Evolutionary conservation across 2,329 filamentous ascomycete genomes (phyloP), one percentile per base, ranked within the genome.

Genomic region (Penicillium palitans): DNA sequence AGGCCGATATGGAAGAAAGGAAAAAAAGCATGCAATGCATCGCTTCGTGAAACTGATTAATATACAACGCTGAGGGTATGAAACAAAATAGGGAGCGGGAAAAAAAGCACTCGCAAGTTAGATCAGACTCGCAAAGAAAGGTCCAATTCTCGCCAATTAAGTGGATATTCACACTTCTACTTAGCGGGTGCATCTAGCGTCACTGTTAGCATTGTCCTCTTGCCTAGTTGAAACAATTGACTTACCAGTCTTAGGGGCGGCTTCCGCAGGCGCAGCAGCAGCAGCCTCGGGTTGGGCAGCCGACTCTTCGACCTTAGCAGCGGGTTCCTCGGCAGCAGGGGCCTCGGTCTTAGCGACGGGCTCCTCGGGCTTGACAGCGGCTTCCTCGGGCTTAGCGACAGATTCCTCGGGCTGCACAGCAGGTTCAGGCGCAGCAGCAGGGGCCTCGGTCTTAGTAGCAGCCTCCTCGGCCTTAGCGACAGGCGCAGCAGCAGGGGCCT

Each of bases 61-160:
- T 37, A 40, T 29, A 52, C 46, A 35, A 52, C 39, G 54, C 54
- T 33, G 47, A 45, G 54, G 47, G 47, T 52, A 52, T 57, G 47
- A 31, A 37, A 52, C 40, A 24, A 57, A 40, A 31, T 25, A 44
- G 6, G 13, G 24, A 33, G 47, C 25, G 4, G 31, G 40, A 39
- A 52, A 15, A 15, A 52, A 57, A 19, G n/a, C 19, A 39, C 42
- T 54, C 44, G 42, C 49, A 31, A 52, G 27, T 29, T 21, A 41
- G 24, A 52, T 45, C 48, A 52, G 40, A 52, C 24, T 52, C 19
- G 56, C 54, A 17, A 57, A 53, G 9, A 47, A 54, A 41, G 52
- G 39, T 6, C 48, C 60, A 56, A 19, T 13, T 25, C 6, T 24
- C 7, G 40, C 31, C 21, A 57, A 40, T 35, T 2, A 6, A 21